These are phyloP conservation scores for Tylopilus intermedius DNA, from an alignment of 768 basidiomycete species.

Conservation along the genomic window DNA sequence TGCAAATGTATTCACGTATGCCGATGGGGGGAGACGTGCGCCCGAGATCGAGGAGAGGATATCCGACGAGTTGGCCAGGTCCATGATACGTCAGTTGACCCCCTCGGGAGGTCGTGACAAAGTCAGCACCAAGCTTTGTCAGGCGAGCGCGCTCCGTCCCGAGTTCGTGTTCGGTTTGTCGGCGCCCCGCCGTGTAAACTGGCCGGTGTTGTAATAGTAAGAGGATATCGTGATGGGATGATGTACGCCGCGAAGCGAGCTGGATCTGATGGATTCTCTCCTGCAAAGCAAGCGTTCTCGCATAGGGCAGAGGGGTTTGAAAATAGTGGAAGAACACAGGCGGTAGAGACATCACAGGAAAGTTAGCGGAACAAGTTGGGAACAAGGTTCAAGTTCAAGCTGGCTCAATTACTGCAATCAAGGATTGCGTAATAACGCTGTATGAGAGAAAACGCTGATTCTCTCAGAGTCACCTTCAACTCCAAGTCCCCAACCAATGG, in stretches of 20 bases:
- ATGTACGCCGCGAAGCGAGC: slow-evolving; percentile 46
- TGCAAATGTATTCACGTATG: slow-evolving; percentile 80
- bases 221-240: slow-evolving; percentile 54
- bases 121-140: slow-evolving; percentile 80
- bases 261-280: slow-evolving; percentile 67
- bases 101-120: slow-evolving; percentile 74
- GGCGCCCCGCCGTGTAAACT: slow-evolving; percentile 91
- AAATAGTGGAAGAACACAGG: slow-evolving; percentile 80
- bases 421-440: no score
- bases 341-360: slow-evolving; percentile 33
- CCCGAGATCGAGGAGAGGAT: slow-evolving; percentile 88
- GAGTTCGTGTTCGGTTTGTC: slow-evolving; percentile 64
- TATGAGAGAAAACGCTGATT: no score
- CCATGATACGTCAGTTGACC: slow-evolving; percentile 97
- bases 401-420: no score
- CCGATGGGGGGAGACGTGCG: slow-evolving; percentile 66
- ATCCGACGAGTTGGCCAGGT: slow-evolving; percentile 94
- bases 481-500: no score
- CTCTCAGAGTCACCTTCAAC: no score
- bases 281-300: slow-evolving; percentile 61
- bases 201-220: slow-evolving; percentile 87
- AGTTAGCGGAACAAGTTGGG: no score
- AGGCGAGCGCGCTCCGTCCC: slow-evolving; percentile 60
- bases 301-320: slow-evolving; percentile 71
- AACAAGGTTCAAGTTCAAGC: no score